Percentiles rank a stretch among this genome's conserved stretches.
These are phyloP conservation scores for Vitis rotundifolia DNA, from an alignment of 164 flowering plant genomes.

Conservation along the genomic window DNA sequence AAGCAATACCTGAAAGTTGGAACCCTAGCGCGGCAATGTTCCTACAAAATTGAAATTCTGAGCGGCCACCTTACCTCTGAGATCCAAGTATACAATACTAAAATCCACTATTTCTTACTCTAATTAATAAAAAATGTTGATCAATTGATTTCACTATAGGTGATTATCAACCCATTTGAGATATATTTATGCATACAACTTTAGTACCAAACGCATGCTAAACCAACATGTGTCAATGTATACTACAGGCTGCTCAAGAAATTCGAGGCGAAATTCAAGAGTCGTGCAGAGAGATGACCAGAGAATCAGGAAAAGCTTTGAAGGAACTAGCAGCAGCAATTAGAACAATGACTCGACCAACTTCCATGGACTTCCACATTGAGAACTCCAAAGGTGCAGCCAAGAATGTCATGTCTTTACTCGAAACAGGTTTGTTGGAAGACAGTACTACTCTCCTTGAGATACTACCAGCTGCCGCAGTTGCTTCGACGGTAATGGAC, in stretches of 20 bases:
- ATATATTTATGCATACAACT: too few relatives aligned
- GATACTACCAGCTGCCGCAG: not conserved
- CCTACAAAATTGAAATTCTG: constrained; percentile 17
- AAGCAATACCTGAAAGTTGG: constrained; percentile 18
- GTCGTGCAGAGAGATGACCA: constrained; percentile 9
- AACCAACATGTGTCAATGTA: too few relatives aligned
- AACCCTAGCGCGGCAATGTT: constrained; percentile 5
- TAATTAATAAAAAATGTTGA: not conserved
- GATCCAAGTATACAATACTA: not conserved
- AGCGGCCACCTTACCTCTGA: constrained; percentile 1
- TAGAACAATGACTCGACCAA: constrained; percentile 12
- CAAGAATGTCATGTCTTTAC: constrained; percentile 5
- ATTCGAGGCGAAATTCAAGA: constrained; percentile 5
- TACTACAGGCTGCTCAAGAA: constrained; percentile 14
- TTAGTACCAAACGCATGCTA: too few relatives aligned
- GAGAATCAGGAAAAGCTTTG: constrained; percentile 21
- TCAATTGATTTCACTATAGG: not conserved
- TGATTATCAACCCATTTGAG: not conserved
- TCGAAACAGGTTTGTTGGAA: constrained; percentile 2
- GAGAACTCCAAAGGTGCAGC: constrained; percentile 14
- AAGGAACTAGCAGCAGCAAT: constrained; percentile 17
- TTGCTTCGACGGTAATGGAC: not conserved
- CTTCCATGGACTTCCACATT: not conserved
- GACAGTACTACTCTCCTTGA: not conserved
- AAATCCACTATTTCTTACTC: not conserved